Evolutionary conservation across 2,329 filamentous ascomycete species (phyloP), one percentile per base, ranked within the genome.

Genomic region (Trichophyton simii): DNA sequence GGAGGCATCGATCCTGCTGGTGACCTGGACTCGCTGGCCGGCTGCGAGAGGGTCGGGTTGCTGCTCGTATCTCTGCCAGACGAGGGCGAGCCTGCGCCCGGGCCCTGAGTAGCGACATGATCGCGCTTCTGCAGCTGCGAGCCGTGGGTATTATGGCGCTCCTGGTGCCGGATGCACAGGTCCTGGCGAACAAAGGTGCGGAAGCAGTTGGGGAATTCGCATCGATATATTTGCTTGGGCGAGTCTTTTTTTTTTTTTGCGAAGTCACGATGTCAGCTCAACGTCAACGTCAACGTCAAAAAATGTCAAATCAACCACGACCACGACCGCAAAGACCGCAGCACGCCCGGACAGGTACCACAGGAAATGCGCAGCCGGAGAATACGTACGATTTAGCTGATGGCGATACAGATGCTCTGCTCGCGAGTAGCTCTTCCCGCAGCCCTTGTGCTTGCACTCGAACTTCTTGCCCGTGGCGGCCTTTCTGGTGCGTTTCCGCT

Each of bases 371-470:
- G 20, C 25, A 61, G 50, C 61, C 42, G 55, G 63, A 62, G 65
- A 22, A 22, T 36, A 78, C 85, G 73, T 80, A 91, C 88, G 94
- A 72, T 99, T 99, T 67, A 97, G 77, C 76, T 97, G 91, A 75
- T 97, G 92, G 54, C 94, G 85, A 76, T 96, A 96, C 78, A 99
- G 79, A 78, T 99, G 94, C 76, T 97, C 94, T 7, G 94, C 92
- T 71, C 94, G 84, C 28, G 92, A 96, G 73, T 99, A 99, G 72
- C 87, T 95, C 79, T 96, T 99, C 46, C 90, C 91, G 69, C 94
- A 99, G 44, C 87, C 89, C 66, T 89, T 86, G 63, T 90, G 84
- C 3, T 87, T 86, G 71, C 94, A 99, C 69, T 88, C 86, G 65
- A 91, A 92, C 69, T 79, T 79, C 66, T 77, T 78, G 63, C 79